Evolutionary conservation across 805 yeast species (phyloP), one percentile per base, ranked within the genome.

Genomic region (Pichia deserticola): DNA sequence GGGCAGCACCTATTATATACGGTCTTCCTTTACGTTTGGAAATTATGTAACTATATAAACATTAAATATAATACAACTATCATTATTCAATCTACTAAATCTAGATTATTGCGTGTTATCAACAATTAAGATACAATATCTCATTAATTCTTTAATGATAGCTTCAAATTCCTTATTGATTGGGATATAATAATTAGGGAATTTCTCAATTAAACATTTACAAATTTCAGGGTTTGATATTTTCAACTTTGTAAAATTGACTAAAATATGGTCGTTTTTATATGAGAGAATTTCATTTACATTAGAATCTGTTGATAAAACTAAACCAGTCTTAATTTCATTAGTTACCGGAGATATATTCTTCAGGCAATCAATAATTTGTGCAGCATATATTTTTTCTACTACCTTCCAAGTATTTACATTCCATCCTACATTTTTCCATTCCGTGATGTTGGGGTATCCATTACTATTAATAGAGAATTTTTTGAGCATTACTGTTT

Each of bases 1-100:
- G 97, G 0, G 86, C 95, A 1, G 96, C 99, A 0, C 96, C 97
- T 0, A 83, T 93, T 0, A 72, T 90, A 3, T 92, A 90, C 63
- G 99, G 99, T 0, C 62, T 93, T 40, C 98, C 98, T 6, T 65
- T 83, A 46, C 53, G 49, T 29, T 54, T 68, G 40, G 38, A 48
- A 44, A 50, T 37, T 20, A 34, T 30, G 12, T 44, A 38, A 29
- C 25, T 28, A 29, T 7, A 15, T 20, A 20, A 20, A 20, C 20
- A 20, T 20, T 20, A 20, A 20, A 20, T 20, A 20, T 20, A 20
- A 20, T 20, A 20, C 20, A 20, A 20, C 20, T 20, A 20, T 20
- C 20, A 20, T 20, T 20, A 20, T 20, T 20, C 20, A 20, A 20
- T 20, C 20, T 20, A 20, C 1, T 29, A 29, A 8, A 7, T 42